phyloP scores from a whole-genome alignment of 1,284 basidiomycete genomes.

The Filobasidium uniguttulatum region DNA sequence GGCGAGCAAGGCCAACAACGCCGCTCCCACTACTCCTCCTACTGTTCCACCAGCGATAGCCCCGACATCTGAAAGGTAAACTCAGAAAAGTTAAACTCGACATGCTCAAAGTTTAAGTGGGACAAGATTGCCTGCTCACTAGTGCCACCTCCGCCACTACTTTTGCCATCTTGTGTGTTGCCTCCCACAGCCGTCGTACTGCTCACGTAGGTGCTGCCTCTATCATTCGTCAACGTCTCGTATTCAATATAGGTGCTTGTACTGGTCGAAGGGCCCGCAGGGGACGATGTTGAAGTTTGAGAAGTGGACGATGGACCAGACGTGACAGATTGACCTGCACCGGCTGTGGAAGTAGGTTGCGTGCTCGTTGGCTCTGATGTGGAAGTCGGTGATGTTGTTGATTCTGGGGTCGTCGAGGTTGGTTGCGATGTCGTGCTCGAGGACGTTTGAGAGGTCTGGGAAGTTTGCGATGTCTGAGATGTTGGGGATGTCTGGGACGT shows the following conservation, averaged over 20 bases:
- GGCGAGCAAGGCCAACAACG: neutral
- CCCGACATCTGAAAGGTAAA: neutral
- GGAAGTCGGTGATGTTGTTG: neutral
- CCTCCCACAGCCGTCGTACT: neutral
- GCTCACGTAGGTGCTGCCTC: neutral
- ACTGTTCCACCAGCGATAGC: conserved; percentile 2
- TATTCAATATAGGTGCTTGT: neutral
- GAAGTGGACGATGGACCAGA: too few species aligned
- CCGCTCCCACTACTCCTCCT: neutral
- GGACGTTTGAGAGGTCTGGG: neutral
- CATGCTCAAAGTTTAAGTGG: neutral
- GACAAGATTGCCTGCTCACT: neutral
- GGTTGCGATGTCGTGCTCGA: neutral
- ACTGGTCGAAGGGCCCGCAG: too few species aligned
- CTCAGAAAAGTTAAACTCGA: too few species aligned
- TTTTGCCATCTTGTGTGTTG: neutral
- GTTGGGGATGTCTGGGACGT: neutral
- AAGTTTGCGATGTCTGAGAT: neutral
- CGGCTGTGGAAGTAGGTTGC: neutral
- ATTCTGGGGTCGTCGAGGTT: neutral
- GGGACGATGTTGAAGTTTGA: too few species aligned
- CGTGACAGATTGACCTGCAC: neutral
- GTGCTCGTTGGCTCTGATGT: neutral
- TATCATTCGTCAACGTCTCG: neutral
- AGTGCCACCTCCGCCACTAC: neutral